Evolutionary conservation across 2,329 filamentous ascomycete species (phyloP).

Genomic region (Pleomassaria siparia): DNA sequence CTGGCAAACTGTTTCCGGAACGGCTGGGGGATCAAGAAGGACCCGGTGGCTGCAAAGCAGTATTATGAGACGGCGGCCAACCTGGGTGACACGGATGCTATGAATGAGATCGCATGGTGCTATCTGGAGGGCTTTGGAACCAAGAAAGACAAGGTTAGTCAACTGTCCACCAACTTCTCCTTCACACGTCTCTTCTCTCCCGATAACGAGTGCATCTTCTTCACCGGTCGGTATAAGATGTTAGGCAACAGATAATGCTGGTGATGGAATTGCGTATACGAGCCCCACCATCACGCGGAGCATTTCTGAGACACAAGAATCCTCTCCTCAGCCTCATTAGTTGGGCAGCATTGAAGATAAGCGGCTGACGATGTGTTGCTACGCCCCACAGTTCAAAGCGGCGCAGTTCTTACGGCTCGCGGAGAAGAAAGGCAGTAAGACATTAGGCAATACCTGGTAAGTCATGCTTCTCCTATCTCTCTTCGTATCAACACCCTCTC

Average conservation of each 20-base stretch:
- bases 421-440: slow-evolving; percentile 86
- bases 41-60: slow-evolving; percentile 79
- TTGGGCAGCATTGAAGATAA: slow-evolving; percentile 43
- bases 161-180: slow-evolving; percentile 5
- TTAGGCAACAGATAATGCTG: slow-evolving; percentile 28
- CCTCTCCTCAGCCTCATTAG: slow-evolving; percentile 38
- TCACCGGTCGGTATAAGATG: slow-evolving; percentile 27
- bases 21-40: slow-evolving; percentile 88
- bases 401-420: slow-evolving; percentile 92
- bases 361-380: slow-evolving; percentile 31
- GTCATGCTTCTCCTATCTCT: slow-evolving; percentile 18
- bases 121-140: slow-evolving; percentile 96
- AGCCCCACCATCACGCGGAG: slow-evolving; percentile 28
- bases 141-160: slow-evolving; percentile 95
- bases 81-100: slow-evolving; percentile 91
- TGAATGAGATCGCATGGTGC: slow-evolving; percentile 97
- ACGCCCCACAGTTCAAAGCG: slow-evolving; percentile 67
- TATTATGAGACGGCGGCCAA: slow-evolving; percentile 99
- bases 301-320: slow-evolving; percentile 25
- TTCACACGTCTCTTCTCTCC: slow-evolving; percentile 10
- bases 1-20: slow-evolving; percentile 89
- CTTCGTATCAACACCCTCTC: slow-evolving; percentile 11
- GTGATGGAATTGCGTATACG: slow-evolving; percentile 16
- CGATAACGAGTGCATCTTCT: slow-evolving; percentile 10
- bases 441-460: slow-evolving; percentile 92